Evolutionary conservation across 1,284 basidiomycete species (phyloP), one percentile per base, ranked within the genome.

Genomic region (Irpex lacteus): DNA sequence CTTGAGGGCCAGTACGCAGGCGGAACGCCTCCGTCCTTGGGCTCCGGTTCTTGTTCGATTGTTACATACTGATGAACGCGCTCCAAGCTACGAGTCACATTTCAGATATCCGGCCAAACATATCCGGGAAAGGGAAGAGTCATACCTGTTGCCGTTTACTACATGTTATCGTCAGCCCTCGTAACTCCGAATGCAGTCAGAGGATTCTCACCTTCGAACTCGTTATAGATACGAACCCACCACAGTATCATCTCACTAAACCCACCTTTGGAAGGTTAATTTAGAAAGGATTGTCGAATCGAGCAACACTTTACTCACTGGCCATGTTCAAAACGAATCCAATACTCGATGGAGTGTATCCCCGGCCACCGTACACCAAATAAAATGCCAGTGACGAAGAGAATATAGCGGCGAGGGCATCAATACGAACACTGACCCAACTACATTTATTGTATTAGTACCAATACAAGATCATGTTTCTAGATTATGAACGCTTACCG

Each of bases 401-500:
- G 68, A 88, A 87, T 3, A 80, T 18, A 18, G 78, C 80, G 15
- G 63, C 53, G 0, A 86, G 65, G 0, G 74, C 65, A 72, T 81
- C 85, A 67, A 87, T 76, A 68, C 85, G 76, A 67, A 87, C 65
- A 70, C 81, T 72, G 72, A 87, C 67, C 88, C 88, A 85, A 75
- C 85, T 75, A 54, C 21, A 13, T 7, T 38, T 19, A 40, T 5
- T 19, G 32, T 8, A 1, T 32, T 59, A 26, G 26, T 26, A 26
- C n/a, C 37, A 38, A 8, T 53, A 36, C 34, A 11, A 21, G 9
- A 6, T 32, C 34, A 26, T 8, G 3, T 15, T 9, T 11, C 34
- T 11, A 19, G 9, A 34, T 56, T 34, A 56, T 9, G 11, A 9
- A 21, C 7, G 34, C 26, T 11, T 34, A 56, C 54, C 62, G 76